phyloP scores from a whole-genome alignment of 257 asterid species.

The Lavandula angustifolia region DNA sequence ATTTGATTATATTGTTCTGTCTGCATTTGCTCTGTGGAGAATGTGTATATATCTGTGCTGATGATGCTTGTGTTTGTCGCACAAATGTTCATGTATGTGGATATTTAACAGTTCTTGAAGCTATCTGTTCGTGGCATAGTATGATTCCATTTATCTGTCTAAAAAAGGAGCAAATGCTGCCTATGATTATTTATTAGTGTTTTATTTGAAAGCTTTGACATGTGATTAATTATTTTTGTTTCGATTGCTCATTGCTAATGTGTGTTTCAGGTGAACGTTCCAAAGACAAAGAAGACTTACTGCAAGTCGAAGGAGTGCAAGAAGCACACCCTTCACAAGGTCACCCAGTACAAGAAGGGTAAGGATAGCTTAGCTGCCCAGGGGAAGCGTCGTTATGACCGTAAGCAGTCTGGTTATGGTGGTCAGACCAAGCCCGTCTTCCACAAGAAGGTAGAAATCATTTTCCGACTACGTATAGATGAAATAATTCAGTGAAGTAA shows the following conservation, averaged over 20 bases:
- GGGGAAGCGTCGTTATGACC: constrained; percentile 83
- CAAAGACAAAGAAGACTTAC: constrained; percentile 73
- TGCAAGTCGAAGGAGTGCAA: constrained; percentile 84
- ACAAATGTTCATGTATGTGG: too few relatives aligned
- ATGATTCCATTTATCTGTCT: background rate
- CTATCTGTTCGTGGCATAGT: background rate
- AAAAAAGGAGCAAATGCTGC: background rate
- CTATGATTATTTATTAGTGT: too few relatives aligned
- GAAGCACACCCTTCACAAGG: constrained; percentile 83
- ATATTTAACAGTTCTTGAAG: background rate
- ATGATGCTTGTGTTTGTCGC: background rate
- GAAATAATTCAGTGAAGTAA: too few relatives aligned
- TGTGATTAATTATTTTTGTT: background rate
- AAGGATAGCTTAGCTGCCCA: constrained; percentile 72
- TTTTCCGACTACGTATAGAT: background rate
- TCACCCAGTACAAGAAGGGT: constrained; percentile 78
- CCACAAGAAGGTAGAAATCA: constrained; percentile 70
- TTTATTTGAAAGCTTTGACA: background rate
- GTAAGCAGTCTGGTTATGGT: constrained; percentile 86
- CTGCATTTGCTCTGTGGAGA: background rate
- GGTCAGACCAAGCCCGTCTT: constrained; percentile 87
- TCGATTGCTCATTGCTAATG: too few relatives aligned
- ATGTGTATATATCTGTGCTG: background rate
- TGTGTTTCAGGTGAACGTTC: constrained; percentile 65
- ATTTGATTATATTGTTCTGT: background rate